Evolutionary conservation across 495 filamentous ascomycete species (phyloP).

Genomic region (Darksidea phi): DNA sequence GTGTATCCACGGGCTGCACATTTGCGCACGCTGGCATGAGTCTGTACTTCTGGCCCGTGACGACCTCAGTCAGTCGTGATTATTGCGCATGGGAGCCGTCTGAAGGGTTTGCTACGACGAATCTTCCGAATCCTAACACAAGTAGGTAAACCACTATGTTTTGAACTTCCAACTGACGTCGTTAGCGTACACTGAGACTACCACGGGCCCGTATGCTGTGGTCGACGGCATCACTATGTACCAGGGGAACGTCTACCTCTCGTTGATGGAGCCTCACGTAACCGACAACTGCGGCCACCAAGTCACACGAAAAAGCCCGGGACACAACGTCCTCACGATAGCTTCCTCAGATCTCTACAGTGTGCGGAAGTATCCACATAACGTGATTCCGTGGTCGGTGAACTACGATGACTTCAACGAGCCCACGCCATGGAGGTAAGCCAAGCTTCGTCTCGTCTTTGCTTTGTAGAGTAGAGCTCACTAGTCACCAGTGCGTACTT

Average conservation of each 20-base stretch:
- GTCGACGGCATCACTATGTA: conserved; percentile 17
- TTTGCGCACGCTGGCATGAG: conserved; percentile 18
- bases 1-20: conserved; percentile 10
- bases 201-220: conserved; percentile 16
- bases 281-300: conserved; percentile 9
- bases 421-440: conserved; percentile 18
- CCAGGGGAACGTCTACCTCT: conserved; percentile 20
- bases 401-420: conserved; percentile 22
- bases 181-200: conserved; percentile 7
- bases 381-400: conserved; percentile 7
- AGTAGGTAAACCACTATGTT: conserved; percentile 1
- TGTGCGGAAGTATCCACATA: conserved; percentile 14
- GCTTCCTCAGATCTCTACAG: conserved; percentile 17
- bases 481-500: conserved; percentile 9
- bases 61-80: not conserved
- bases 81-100: conserved; percentile 14
- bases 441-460: too few species aligned
- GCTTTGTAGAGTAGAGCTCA: too few species aligned
- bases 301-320: not conserved
- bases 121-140: conserved; percentile 3
- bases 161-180: not conserved
- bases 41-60: conserved; percentile 19
- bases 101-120: conserved; percentile 1
- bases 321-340: conserved; percentile 11
- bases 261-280: conserved; percentile 6